Percentiles rank a stretch among this genome's conserved stretches.
Evolutionary conservation across 148 eudicot species (phyloP).

Genomic region (Amaranthus cruentus): DNA sequence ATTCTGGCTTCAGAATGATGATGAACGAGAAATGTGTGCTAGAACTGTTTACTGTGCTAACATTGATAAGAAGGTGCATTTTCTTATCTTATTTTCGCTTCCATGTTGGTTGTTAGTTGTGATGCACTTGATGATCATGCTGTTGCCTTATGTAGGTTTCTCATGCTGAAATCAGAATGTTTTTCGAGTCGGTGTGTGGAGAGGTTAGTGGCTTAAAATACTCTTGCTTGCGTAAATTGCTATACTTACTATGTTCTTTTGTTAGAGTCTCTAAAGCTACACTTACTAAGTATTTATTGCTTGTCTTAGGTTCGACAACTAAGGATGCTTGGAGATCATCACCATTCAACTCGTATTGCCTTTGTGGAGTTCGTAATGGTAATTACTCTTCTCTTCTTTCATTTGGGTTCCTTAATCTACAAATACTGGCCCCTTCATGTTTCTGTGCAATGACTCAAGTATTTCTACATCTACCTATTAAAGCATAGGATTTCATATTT

Average conservation of each 20-base stretch:
- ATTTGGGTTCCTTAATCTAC: neutral
- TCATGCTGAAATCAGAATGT: conserved; percentile 68
- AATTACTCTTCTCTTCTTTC: conserved; percentile 1
- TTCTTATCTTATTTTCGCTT: neutral
- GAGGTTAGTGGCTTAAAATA: conserved; percentile 43
- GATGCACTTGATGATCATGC: neutral
- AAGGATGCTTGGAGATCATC: conserved; percentile 49
- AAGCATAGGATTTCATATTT: too few relatives aligned
- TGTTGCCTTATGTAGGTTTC: conserved; percentile 44
- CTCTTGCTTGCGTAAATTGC: neutral
- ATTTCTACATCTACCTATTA: too few relatives aligned
- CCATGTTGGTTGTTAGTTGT: neutral
- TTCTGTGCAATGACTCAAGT: too few relatives aligned
- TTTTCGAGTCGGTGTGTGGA: conserved; percentile 80
- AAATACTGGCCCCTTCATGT: neutral
- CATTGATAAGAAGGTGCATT: conserved; percentile 77
- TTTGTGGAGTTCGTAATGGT: conserved; percentile 53
- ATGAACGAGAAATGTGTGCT: conserved; percentile 95
- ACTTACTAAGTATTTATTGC: neutral
- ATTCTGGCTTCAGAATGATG: conserved; percentile 57
- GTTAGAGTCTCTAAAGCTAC: neutral
- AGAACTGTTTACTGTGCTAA: conserved; percentile 88
- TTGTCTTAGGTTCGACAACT: conserved; percentile 34
- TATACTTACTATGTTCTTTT: neutral
- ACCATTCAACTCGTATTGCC: conserved; percentile 47